Percentiles rank a stretch among this genome's conserved stretches.
phyloP scores from a whole-genome alignment of 176 grass and related monocot genomes.

The Puccinellia tenuiflora region DNA sequence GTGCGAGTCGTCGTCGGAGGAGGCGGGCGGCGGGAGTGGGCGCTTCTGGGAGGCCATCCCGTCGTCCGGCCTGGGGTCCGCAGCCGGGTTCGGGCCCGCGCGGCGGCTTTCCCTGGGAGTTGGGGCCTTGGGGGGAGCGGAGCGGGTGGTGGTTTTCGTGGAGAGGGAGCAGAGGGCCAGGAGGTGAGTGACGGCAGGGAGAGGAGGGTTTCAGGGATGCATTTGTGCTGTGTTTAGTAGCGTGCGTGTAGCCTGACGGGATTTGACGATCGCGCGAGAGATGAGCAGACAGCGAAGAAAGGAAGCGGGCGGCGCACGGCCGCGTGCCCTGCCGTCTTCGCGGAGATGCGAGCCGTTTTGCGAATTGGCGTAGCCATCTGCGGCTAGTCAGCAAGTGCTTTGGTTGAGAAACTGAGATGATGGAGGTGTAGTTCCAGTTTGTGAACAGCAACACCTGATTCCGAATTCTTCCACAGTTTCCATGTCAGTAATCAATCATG shows the following conservation, averaged over 20 bases:
- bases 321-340: background rate
- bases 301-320: background rate
- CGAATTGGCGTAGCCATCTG: background rate
- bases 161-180: constrained; percentile 23
- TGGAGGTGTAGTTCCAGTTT: background rate
- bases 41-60: constrained; percentile 41
- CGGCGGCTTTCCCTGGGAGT: background rate
- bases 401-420: background rate
- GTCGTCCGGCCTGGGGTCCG: background rate
- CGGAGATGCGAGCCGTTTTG: background rate
- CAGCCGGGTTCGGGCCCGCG: background rate
- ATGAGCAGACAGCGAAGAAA: background rate
- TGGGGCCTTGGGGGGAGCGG: background rate
- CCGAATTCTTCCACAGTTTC: background rate
- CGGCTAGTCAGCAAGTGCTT: background rate
- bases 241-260: background rate
- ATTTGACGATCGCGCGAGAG: constrained; percentile 28
- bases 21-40: constrained; percentile 22
- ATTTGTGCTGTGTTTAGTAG: constrained; percentile 8
- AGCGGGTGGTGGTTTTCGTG: constrained; percentile 29
- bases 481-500: background rate
- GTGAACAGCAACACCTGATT: background rate
- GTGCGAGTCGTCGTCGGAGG: constrained; percentile 22
- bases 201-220: background rate
- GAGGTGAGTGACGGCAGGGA: constrained; percentile 6